Base-by-base conservation (phyloP, 495 filamentous ascomycete species). In the Aspergillus bridgeri region DNA sequence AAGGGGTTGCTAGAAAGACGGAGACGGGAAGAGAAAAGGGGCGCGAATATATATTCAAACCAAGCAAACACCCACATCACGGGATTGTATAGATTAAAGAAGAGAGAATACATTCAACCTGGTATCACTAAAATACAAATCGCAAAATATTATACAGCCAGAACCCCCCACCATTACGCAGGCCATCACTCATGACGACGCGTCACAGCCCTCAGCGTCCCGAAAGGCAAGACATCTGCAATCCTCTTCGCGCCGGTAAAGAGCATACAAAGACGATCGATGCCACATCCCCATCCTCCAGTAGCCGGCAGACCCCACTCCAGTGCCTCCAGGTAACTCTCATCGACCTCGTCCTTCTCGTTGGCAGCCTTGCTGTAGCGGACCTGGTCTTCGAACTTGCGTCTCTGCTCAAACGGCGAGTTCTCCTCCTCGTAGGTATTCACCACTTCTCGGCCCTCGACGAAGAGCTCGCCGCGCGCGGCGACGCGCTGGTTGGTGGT, bases 341-440 rank as follows among this genome's bases (percentile, higher is more conserved):
- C 89, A 63, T 98, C 94, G 13, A 96, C 70, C 13, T 75, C 70
- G 1, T 60, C 71, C 2, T 69, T 66, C 48, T 76, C 75, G 22
- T 73, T 69, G 22, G 64, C 66, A 11, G 66, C 69, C 49, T 69
- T 69, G 57, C 67, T 69, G 38, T 62, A 81, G 24, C 72, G 68
- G 3, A 83, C 58, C 64, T 89, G 87, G 57, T 82, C 77, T 56
- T 79, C 71, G 54, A 98, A 93, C 69, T 98, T 98, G 52, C 85
- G 78, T 21, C 90, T 79, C 70, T 98, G 94, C 57, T 88, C 89
- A 25, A 85, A 85, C 0, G 94, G 95, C 46, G 89, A 89, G 72
- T 98, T 98, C 73, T 98, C 94, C 74, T 98, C 94, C 73, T 98
- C 94, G 75, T 98, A 98, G 65, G 89, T 90, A 69, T 98, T 98